Base-by-base conservation (phyloP, 352 stramenopile species). In the Globisporangium camurandrum region DNA sequence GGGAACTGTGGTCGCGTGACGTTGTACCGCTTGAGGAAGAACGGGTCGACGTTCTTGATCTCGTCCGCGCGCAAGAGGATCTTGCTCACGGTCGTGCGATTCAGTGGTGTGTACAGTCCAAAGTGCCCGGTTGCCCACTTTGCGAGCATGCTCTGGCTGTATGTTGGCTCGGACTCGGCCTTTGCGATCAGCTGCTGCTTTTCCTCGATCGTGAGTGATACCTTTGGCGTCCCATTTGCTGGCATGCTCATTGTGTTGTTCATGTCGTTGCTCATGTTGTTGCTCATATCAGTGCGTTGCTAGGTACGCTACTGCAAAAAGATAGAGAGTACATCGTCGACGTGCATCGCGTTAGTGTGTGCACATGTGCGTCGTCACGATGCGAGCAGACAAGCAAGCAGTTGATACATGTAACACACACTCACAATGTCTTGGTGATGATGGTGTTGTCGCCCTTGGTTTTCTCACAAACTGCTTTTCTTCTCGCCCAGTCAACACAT, bases 1-100 rank as follows among this genome's bases (percentile, higher is more conserved):
- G 43, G 43, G 43, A 49, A 49, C 43, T 49, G 43, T 10, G 43
- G 43, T 27, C 43, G 43, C 43, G 43, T 49, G 43, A 49, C 43
- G 43, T 49, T 49, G 43, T 49, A 49, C 17, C 43, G 43, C 43
- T 49, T 49, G 43, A 49, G 43, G 27, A 49, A 49, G 43, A 49
- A 49, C 43, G 36, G 26, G 27, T 49, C 43, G 16, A 33, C 43
- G 27, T 19, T 49, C 43, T 49, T 49, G 43, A 49, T 49, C 43
- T 49, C 43, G 14, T 49, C 43, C 9, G 43, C 43, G 43, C 43
- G 43, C 43, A 49, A 26, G 26, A 49, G 26, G 43, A 49, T 49
- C 27, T 49, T 49, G 43, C 43, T 49, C 27, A 49, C 43, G 17
- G 43, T 49, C 43, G 43, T 49, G 43, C 43, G 43, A 27, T 49